A percentile compares a stretch with the other conserved stretches of the same genome.
Conservation (phyloP, 2,329 filamentous ascomycete species). For the Monilinia fructicola region DNA sequence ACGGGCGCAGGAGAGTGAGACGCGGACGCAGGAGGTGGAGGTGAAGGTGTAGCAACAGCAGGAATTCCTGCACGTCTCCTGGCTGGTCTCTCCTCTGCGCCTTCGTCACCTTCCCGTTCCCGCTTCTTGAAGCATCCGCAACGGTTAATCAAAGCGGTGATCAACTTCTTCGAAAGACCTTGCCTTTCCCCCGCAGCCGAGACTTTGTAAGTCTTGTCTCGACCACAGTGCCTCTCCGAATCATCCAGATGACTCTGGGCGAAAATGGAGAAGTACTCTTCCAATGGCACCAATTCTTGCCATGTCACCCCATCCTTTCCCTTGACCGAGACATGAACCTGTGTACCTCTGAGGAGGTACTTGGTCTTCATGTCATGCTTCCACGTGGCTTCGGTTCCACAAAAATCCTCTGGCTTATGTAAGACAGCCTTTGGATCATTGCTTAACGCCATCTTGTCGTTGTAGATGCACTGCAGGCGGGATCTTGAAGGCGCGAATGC, state of each 20-base stretch:
- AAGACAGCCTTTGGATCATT: neutral
- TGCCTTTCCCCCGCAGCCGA: too few species aligned
- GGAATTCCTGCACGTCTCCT: neutral
- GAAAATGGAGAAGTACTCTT: neutral
- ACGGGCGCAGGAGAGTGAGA: neutral
- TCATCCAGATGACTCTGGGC: neutral
- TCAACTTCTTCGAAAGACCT: neutral
- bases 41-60: too few species aligned
- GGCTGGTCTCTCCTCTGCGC: neutral
- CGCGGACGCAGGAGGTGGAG: neutral
- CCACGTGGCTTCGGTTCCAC: neutral
- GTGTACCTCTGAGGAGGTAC: neutral
- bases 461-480: neutral
- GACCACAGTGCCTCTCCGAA: neutral
- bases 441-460: neutral
- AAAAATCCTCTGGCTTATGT: neutral
- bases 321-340: neutral
- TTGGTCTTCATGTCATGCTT: neutral
- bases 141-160: neutral
- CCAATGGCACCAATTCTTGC: neutral
- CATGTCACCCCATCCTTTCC: neutral
- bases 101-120: neutral
- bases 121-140: neutral
- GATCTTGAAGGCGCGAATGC: neutral
- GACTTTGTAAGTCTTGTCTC: neutral